Evolutionary conservation across 306 rosid genomes (phyloP), one percentile per base, ranked within the genome.

Genomic region (Pterocarpus macrocarpus): DNA sequence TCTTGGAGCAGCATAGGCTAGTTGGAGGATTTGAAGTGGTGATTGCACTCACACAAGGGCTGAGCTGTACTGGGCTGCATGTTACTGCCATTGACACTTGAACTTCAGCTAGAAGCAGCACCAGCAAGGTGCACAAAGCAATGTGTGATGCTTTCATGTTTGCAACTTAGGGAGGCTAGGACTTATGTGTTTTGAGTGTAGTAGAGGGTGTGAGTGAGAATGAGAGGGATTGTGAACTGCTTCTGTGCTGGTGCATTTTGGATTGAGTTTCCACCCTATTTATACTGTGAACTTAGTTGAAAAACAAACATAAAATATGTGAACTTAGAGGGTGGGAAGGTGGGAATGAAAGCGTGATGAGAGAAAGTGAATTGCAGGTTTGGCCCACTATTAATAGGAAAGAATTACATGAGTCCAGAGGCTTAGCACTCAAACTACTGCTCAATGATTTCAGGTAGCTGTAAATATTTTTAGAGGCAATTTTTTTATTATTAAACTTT

Each of bases 11-110:
- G 88, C 99, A 96, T 7, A 89, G 87, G 45, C 53, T 69, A 32
- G 97, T 78, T 65, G 99, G 99, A 47, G 97, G 94, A 58, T 88
- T 82, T 55, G 97, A 71, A 75, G 97, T 78, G 35, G 92, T 93
- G 34, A 96, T 93, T 63, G 99, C 99, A 70, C 92, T 86, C 77
- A 91, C 97, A 85, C 99, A 96, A 55, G 97, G 53, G 13, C 98
- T 96, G 7, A 96, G 90, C 47, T 96, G 90, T 6, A 82, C 52
- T 44, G 99, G 97, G 80, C 92, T 94, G 87, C 99, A 96, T 75
- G 94, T 93, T 28, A 92, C 93, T 57, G 97, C 98, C 84, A 45
- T 62, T 59, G 94, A 81, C 34, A 90, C 87, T 32, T 85, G 81
- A 30, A 87, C 71, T 79, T 84, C 77, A 65, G 89, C 86, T 38